Conservation (phyloP, 257 asterid genomes). For the Euphrasia confusa region DNA sequence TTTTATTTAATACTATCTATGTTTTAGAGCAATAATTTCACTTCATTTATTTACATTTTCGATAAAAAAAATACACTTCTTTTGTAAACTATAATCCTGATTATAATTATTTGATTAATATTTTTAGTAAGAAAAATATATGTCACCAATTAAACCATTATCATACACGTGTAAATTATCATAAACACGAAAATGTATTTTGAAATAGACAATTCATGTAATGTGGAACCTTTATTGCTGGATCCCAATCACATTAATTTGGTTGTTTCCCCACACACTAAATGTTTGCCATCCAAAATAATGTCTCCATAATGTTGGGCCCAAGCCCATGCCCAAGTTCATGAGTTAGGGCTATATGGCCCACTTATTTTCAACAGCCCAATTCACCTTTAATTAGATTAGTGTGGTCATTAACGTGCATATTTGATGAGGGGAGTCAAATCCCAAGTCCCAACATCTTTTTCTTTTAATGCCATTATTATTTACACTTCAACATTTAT, state of each 20-base stretch:
- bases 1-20: too few species aligned
- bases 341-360: conserved; percentile 9
- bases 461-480: background rate
- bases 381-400: background rate
- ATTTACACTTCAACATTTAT: background rate
- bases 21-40: too few species aligned
- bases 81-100: too few species aligned
- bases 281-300: background rate
- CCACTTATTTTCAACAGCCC: conserved; percentile 15
- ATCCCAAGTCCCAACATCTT: conserved; percentile 11
- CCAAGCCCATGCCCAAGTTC: conserved; percentile 10
- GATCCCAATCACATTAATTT: conserved; percentile 2
- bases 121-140: too few species aligned
- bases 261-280: background rate
- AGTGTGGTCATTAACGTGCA: background rate
- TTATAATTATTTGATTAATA: too few species aligned
- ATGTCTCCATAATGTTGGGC: background rate
- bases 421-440: background rate
- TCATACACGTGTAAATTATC: conserved; percentile 13
- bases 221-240: conserved; percentile 22
- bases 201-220: conserved; percentile 27
- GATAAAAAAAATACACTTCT: too few species aligned
- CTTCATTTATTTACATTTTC: too few species aligned
- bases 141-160: background rate
- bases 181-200: conserved; percentile 6